Evolutionary conservation across 1,284 basidiomycete species (phyloP), one percentile per base, ranked within the genome.

Genomic region (Cutaneotrichosporon sp.): DNA sequence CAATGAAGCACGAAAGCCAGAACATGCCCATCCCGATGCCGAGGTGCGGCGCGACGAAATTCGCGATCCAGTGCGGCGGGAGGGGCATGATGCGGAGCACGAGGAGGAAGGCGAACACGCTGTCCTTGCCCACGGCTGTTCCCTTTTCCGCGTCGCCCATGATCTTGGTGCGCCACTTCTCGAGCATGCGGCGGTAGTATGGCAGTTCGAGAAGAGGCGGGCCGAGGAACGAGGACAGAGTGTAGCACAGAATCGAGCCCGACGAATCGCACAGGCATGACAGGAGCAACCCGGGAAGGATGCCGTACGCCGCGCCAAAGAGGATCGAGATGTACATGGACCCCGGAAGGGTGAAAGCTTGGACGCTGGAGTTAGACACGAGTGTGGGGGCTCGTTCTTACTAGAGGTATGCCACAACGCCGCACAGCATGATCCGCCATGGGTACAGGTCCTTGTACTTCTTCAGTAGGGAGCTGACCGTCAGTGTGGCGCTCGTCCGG

Each of bases 271-370:
- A 92, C 2, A 86, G 81, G 66, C 93, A 97, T 6, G 89, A 88
- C n/a, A 97, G 80, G 1, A 90, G 86, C 2, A 97, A 80, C 0
- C 93, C 93, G 7, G 86, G 76, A 1, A 88, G 77, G n/a, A 96
- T 86, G 31, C 94, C 93, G 84, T 92, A 98, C 6, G 97, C 86
- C 0, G 94, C 94, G 27, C 94, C 94, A 12, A 89, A 92, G 8
- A 97, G 84, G 67, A 97, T 97, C 46, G 90, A 91, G 55, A 98
- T 83, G 72, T 98, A 98, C 93, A 97, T 97, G 20, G 90, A 94
- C 0, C 94, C 94, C 0, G 94, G 94, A 5, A 98, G 81, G 2
- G 90, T 92, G 75, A 97, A 98, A 0, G 92, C 90, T 79, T 98
- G 94, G 4, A 97, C 80, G 75, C 90, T 92, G 69, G 44, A 26